These are phyloP conservation scores for Mitragyna speciosa DNA, from an alignment of 257 asterid genomes.

Conservation along the genomic window DNA sequence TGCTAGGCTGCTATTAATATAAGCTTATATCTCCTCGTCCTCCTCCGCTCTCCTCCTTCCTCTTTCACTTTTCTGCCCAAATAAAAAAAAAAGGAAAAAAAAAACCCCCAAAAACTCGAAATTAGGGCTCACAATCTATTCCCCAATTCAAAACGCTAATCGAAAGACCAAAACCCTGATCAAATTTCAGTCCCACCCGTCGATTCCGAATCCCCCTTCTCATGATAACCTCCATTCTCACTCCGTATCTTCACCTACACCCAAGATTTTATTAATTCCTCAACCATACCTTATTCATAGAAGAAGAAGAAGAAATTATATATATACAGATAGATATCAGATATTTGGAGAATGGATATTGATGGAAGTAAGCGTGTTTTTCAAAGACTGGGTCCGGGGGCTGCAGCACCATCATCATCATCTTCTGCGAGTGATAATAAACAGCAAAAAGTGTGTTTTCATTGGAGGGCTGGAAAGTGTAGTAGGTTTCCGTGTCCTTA, in stretches of 20 bases:
- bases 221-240: not conserved
- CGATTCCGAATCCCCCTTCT: not conserved
- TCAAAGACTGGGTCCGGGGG: slow-evolving; percentile 60
- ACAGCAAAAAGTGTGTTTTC: slow-evolving; percentile 67
- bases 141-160: not conserved
- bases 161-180: not conserved
- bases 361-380: slow-evolving; percentile 75
- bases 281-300: not conserved
- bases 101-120: not conserved
- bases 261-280: not conserved
- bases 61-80: not conserved
- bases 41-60: not conserved
- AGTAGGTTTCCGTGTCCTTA: slow-evolving; percentile 66
- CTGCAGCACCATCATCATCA: slow-evolving; percentile 31
- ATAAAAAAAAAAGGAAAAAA: no score
- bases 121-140: slow-evolving; percentile 22
- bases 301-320: not conserved
- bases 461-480: slow-evolving; percentile 92
- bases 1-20: no score
- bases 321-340: not conserved
- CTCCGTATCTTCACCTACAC: not conserved
- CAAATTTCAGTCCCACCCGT: not conserved
- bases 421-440: slow-evolving; percentile 31
- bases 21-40: no score
- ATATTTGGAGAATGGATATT: slow-evolving; percentile 49